Base-by-base conservation (phyloP, 805 yeast species). In the Yarrowia sp. region DNA sequence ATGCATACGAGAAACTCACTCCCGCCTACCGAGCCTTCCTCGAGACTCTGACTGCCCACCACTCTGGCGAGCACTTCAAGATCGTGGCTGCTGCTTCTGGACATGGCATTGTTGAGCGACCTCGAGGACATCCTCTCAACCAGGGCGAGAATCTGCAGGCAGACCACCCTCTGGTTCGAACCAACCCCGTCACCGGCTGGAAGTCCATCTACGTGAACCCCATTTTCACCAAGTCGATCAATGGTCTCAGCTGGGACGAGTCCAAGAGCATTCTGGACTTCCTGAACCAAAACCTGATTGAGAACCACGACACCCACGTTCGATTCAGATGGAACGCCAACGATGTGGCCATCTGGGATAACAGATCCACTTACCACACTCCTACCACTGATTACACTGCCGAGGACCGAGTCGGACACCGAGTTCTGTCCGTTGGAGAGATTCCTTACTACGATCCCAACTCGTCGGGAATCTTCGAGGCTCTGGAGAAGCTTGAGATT, bases 321-420 rank as follows among this genome's bases (percentile, higher is more conserved):
- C 71, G 77, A 68, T 71, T 55, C 72, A 49, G 77, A 68, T 90
- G 92, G 90, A 88, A 86, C 75, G 87, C 88, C 67, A 83, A 84
- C 63, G 84, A 92, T 1, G 89, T 90, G 65, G 91, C 87, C 19
- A 77, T 89, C 36, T 90, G 94, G 94, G 95, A 90, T 75, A 90
- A 90, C 81, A 86, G 95, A 76, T 84, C 87, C 10, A 78, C 84
- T 35, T 72, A 70, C 61, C 95, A 90, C 77, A 82, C 91, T 12
- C 91, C 92, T 15, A 83, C 87, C 22, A 82, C 85, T 66, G 94
- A 90, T n/a, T 48, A 12, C n/a, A 26, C 67, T 12, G 48, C 56
- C n/a, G 7, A 36, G 5, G 45, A 40, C n/a, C 56, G 67, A 40
- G 9, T 19, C 0, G 67, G 67, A 3, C 56, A 63, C 16, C 56